phyloP scores from a whole-genome alignment of 106 monocot species.

The Hemerocallis citrina region DNA sequence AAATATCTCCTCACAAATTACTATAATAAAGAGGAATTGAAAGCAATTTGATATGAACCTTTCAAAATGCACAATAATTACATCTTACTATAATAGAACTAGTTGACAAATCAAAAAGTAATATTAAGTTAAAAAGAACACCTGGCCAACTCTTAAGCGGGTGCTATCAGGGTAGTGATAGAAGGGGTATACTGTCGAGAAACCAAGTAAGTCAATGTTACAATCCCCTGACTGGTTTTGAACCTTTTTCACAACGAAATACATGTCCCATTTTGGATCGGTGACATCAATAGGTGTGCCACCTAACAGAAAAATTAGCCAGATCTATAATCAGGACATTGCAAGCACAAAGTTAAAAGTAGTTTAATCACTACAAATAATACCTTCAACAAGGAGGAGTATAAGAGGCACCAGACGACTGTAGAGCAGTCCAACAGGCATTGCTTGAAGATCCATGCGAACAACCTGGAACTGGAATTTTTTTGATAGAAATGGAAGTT shows the following conservation, averaged over 20 bases:
- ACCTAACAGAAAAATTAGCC: slow-evolving; percentile 30
- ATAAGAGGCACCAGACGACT: slow-evolving; percentile 73
- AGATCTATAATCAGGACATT: background rate
- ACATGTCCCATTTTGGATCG: slow-evolving; percentile 90
- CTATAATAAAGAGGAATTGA: background rate
- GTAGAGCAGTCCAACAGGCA: slow-evolving; percentile 58
- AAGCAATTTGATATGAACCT: background rate
- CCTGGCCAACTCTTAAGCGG: slow-evolving; percentile 89
- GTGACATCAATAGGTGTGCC: slow-evolving; percentile 69
- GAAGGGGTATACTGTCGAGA: slow-evolving; percentile 74
- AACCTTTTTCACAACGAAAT: slow-evolving; percentile 53
- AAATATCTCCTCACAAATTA: background rate
- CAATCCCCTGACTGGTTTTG: slow-evolving; percentile 20
- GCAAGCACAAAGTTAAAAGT: background rate
- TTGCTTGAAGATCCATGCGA: slow-evolving; percentile 43
- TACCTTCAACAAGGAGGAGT: slow-evolving; percentile 91
- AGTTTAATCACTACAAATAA: background rate
- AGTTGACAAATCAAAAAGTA: background rate
- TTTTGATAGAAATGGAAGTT: background rate
- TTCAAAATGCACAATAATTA: background rate
- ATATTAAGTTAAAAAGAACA: slow-evolving; percentile 10
- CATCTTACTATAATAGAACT: background rate
- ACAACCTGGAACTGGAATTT: slow-evolving; percentile 48
- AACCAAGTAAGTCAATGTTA: slow-evolving; percentile 47
- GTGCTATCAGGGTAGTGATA: slow-evolving; percentile 79